phyloP scores from a whole-genome alignment of 768 basidiomycete genomes.

The Pleurotus tuber-regium region DNA sequence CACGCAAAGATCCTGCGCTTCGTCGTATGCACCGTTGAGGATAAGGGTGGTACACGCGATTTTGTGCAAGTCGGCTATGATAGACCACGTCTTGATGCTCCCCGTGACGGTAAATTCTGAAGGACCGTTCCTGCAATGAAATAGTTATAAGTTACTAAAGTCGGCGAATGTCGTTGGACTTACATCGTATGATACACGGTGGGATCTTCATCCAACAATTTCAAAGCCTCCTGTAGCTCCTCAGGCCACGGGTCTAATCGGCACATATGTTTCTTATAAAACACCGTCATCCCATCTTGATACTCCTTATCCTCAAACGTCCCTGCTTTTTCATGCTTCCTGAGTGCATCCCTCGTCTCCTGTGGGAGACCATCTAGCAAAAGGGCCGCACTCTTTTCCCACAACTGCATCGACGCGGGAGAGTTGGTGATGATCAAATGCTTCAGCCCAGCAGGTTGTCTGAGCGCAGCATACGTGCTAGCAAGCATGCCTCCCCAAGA shows the following conservation, averaged over 20 bases:
- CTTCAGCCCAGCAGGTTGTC: conserved; percentile 42
- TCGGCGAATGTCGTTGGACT: conserved; percentile 12
- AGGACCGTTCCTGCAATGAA: conserved; percentile 33
- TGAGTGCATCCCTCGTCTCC: conserved; percentile 35
- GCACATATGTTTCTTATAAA: conserved; percentile 43
- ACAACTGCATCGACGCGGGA: conserved; percentile 43
- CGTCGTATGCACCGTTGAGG: conserved; percentile 41
- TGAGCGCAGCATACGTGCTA: conserved; percentile 28
- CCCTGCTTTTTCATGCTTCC: conserved; percentile 43
- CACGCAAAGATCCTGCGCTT: conserved; percentile 34
- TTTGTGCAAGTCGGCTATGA: conserved; percentile 39
- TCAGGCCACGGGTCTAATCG: conserved; percentile 43
- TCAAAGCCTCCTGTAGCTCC: conserved; percentile 30
- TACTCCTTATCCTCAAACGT: conserved; percentile 45
- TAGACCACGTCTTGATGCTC: conserved; percentile 43
- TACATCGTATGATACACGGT: conserved; percentile 50
- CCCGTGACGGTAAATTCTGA: conserved; percentile 36
- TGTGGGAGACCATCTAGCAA: conserved; percentile 36
- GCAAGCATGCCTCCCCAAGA: conserved; percentile 55
- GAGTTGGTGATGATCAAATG: conserved; percentile 44
- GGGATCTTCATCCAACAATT: conserved; percentile 36
- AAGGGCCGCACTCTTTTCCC: conserved; percentile 29
- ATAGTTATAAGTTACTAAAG: conserved; percentile 4
- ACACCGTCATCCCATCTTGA: conserved; percentile 36
- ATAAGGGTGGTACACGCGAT: conserved; percentile 39